Evolutionary conservation across 306 rosid genomes (phyloP).

Genomic region (Hippophae rhamnoides): DNA sequence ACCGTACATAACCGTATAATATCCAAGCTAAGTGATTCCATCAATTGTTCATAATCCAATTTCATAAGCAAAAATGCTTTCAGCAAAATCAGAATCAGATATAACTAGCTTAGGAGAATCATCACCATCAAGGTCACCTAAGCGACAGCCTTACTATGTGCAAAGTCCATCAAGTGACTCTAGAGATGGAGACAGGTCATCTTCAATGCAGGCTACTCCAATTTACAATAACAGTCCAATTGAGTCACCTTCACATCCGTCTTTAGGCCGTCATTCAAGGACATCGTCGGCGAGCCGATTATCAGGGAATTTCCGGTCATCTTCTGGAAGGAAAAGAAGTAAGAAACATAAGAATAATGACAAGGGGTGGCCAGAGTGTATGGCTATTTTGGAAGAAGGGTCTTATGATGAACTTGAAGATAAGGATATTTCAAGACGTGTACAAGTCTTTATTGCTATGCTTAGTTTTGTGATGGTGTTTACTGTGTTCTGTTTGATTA

Average conservation of each 20-base stretch:
- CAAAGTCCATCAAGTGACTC: conserved; percentile 96
- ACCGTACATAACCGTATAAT: background rate
- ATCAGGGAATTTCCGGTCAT: conserved; percentile 84
- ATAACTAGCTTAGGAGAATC: conserved; percentile 81
- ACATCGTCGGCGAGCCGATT: conserved; percentile 81
- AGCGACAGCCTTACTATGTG: conserved; percentile 64
- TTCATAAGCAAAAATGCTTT: conserved; percentile 30
- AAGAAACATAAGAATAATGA: conserved; percentile 53
- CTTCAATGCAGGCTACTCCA: conserved; percentile 82
- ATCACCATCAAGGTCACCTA: conserved; percentile 91
- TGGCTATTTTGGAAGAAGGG: conserved; percentile 88
- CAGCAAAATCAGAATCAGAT: conserved; percentile 84
- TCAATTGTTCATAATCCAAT: background rate
- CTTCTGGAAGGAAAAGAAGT: conserved; percentile 64
- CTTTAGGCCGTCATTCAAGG: conserved; percentile 88
- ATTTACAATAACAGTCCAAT: conserved; percentile 78
- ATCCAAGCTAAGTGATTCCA: no score
- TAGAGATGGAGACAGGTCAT: conserved; percentile 87
- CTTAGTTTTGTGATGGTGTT: conserved; percentile 54
- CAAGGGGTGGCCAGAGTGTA: conserved; percentile 97
- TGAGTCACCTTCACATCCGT: conserved; percentile 96
- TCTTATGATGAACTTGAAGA: conserved; percentile 60
- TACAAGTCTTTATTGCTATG: conserved; percentile 59
- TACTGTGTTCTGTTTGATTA: conserved; percentile 70
- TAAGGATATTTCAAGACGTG: conserved; percentile 42